phyloP scores from a whole-genome alignment of 2,329 filamentous ascomycete genomes.

The Phoma sp. region DNA sequence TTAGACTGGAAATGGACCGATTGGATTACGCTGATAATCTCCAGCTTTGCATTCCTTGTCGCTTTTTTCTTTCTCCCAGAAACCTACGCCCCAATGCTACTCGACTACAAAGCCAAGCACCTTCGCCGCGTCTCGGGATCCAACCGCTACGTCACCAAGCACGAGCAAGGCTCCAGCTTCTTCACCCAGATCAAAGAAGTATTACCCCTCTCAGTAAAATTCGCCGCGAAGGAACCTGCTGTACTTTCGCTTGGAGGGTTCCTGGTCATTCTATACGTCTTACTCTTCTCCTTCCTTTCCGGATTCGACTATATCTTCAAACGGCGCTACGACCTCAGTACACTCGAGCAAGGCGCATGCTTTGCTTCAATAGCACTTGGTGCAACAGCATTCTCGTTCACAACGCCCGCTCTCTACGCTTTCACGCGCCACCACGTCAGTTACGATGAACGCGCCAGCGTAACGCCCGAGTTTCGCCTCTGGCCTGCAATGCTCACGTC shows the following conservation, averaged over 20 bases:
- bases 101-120: slow-evolving; percentile 41
- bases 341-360: slow-evolving; percentile 7
- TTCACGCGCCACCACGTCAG: neutral
- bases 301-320: slow-evolving; percentile 19
- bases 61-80: slow-evolving; percentile 53
- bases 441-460: neutral
- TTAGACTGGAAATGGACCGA: slow-evolving; percentile 11
- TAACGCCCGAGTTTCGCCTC: slow-evolving; percentile 76
- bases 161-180: neutral
- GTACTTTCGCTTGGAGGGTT: slow-evolving; percentile 5
- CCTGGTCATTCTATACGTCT: slow-evolving; percentile 9
- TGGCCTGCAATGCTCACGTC: slow-evolving; percentile 68
- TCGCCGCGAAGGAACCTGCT: slow-evolving; percentile 1
- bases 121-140: slow-evolving; percentile 42
- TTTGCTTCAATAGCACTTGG: slow-evolving; percentile 13
- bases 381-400: neutral
- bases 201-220: neutral
- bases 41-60: slow-evolving; percentile 8
- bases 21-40: slow-evolving; percentile 14
- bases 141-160: slow-evolving; percentile 48
- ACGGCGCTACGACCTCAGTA: neutral
- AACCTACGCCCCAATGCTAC: slow-evolving; percentile 53
- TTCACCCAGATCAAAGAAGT: neutral
- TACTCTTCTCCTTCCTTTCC: slow-evolving; percentile 13
- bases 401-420: neutral